Percentiles rank a stretch among this genome's conserved stretches.
phyloP scores from a whole-genome alignment of 352 stramenopile genomes.

The Pythium pyrilobum region DNA sequence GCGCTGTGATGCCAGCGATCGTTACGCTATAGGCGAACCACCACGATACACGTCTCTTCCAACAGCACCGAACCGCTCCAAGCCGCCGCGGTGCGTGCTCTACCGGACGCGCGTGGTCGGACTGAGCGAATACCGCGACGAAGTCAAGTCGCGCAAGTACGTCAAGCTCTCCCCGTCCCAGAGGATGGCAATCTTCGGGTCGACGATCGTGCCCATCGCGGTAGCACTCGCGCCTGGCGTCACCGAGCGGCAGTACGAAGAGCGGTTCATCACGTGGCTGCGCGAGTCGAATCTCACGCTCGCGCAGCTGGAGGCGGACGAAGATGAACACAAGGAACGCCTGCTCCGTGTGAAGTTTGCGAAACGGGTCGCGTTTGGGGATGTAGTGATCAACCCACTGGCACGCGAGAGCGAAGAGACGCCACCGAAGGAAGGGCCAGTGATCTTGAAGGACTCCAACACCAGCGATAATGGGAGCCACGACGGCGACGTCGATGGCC shows the following conservation, averaged over 20 bases:
- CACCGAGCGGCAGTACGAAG: slow-evolving; percentile 11
- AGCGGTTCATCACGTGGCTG: slow-evolving; percentile 15
- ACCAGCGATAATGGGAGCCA: background rate
- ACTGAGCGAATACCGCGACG: too few relatives aligned
- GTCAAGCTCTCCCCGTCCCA: background rate
- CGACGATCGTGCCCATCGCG: slow-evolving; percentile 9
- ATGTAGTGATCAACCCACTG: too few relatives aligned
- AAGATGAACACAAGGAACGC: slow-evolving; percentile 5
- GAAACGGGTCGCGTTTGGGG: background rate
- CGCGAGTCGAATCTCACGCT: background rate
- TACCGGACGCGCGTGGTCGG: background rate
- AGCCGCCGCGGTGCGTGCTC: too few relatives aligned
- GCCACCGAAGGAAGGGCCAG: background rate
- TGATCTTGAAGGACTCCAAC: background rate
- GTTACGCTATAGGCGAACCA: too few relatives aligned
- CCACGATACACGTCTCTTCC: too few relatives aligned
- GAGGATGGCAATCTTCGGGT: slow-evolving; percentile 1
- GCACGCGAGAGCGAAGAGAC: background rate
- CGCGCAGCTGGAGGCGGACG: background rate
- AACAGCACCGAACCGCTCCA: too few relatives aligned
- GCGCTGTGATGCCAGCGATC: too few relatives aligned
- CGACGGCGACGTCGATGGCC: background rate
- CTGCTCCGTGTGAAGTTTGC: slow-evolving; percentile 6
- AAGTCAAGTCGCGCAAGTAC: too few relatives aligned
- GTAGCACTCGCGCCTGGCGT: slow-evolving; percentile 12